phyloP scores from a whole-genome alignment of 108 stramenopile species.

The Stephanodiscus triporus region DNA sequence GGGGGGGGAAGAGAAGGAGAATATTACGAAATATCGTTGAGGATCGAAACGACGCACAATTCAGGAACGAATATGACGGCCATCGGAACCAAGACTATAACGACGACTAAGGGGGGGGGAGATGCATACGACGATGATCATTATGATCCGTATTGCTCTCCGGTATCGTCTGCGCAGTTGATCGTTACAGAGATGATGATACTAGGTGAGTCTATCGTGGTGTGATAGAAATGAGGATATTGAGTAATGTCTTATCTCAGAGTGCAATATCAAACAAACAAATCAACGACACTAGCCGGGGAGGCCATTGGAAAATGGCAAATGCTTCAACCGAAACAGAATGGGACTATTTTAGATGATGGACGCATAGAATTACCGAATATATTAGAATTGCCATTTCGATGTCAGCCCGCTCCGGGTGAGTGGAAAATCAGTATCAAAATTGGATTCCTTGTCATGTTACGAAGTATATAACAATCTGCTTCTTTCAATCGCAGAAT shows the following conservation, averaged over 20 bases:
- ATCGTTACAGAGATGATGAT: constrained; percentile 89
- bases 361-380: constrained; percentile 31
- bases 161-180: constrained; percentile 64
- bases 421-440: constrained; percentile 3
- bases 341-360: constrained; percentile 9
- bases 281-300: constrained; percentile 43
- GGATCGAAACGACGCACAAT: constrained; percentile 72
- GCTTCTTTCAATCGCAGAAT: too few relatives aligned
- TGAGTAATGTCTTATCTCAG: not conserved
- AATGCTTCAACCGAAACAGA: constrained; percentile 29
- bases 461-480: too few relatives aligned
- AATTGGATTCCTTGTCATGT: not conserved
- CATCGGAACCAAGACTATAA: constrained; percentile 2
- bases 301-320: constrained; percentile 84
- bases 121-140: constrained; percentile 7
- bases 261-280: not conserved
- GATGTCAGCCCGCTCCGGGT: constrained; percentile 66
- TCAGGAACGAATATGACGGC: constrained; percentile 64
- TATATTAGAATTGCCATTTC: constrained; percentile 61
- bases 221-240: not conserved
- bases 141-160: constrained; percentile 44
- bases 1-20: not conserved
- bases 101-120: constrained; percentile 6
- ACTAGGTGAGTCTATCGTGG: constrained; percentile 25
- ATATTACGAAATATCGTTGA: constrained; percentile 48